Conservation (phyloP, 2,329 filamentous ascomycete species). For the Fusarium papillatum region DNA sequence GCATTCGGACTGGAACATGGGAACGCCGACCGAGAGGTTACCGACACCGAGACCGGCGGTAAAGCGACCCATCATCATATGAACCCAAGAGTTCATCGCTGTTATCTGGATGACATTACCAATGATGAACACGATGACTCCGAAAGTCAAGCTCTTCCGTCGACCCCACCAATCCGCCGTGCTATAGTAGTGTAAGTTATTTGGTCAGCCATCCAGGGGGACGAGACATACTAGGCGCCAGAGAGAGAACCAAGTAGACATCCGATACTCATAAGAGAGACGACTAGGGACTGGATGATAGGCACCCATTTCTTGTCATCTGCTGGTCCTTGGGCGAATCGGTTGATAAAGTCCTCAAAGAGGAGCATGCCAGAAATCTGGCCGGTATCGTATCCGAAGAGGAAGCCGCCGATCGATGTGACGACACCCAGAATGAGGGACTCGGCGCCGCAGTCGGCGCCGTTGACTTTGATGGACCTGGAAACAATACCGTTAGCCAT, state of each 20-base stretch:
- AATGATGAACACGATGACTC: slow-evolving; percentile 70
- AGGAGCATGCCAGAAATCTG: slow-evolving; percentile 67
- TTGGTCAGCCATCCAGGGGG: not conserved
- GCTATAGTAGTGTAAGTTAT: slow-evolving; percentile 39
- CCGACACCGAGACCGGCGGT: slow-evolving; percentile 78
- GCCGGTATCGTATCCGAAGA: slow-evolving; percentile 75
- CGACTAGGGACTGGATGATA: slow-evolving; percentile 64
- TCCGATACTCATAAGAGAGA: slow-evolving; percentile 69
- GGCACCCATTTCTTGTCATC: slow-evolving; percentile 55
- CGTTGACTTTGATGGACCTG: slow-evolving; percentile 58
- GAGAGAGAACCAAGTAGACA: slow-evolving; percentile 67
- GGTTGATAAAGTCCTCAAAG: slow-evolving; percentile 66
- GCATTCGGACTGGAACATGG: slow-evolving; percentile 77
- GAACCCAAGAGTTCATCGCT: slow-evolving; percentile 70
- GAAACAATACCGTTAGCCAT: slow-evolving; percentile 7
- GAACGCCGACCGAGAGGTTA: slow-evolving; percentile 74
- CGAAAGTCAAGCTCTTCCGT: slow-evolving; percentile 65
- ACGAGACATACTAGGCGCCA: slow-evolving; percentile 58
- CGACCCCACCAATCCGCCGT: slow-evolving; percentile 71
- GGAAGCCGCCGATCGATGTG: slow-evolving; percentile 71
- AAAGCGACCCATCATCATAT: slow-evolving; percentile 75
- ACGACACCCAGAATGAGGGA: slow-evolving; percentile 61
- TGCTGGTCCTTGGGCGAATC: slow-evolving; percentile 64
- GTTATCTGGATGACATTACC: slow-evolving; percentile 78
- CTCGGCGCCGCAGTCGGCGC: slow-evolving; percentile 57